These are phyloP conservation scores for Cercophora samala DNA, from an alignment of 495 filamentous ascomycete species.

Conservation along the genomic window DNA sequence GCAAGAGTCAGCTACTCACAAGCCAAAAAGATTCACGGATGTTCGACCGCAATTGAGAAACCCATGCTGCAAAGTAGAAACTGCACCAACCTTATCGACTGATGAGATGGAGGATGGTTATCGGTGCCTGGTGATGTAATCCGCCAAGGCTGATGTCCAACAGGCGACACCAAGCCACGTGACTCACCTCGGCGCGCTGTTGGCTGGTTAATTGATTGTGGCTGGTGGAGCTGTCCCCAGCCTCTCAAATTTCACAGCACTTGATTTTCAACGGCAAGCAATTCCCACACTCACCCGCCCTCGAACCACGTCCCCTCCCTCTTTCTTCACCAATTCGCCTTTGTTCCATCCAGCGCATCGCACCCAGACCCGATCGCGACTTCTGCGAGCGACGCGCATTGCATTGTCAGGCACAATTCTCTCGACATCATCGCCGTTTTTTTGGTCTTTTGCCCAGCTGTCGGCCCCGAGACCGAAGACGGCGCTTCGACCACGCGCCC, in stretches of 20 bases:
- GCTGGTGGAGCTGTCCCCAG: slow-evolving; percentile 32
- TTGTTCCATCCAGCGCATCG: slow-evolving; percentile 23
- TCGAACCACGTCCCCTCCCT: slow-evolving; percentile 17
- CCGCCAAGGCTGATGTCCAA: not conserved
- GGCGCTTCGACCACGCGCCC: not conserved
- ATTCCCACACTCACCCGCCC: slow-evolving; percentile 15
- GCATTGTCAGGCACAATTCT: slow-evolving; percentile 13
- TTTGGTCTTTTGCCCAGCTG: slow-evolving; percentile 18
- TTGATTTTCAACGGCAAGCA: slow-evolving; percentile 16
- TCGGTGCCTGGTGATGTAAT: slow-evolving; percentile 8
- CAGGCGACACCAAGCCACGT: slow-evolving; percentile 18
- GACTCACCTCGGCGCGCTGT: slow-evolving; percentile 8
- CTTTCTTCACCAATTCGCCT: slow-evolving; percentile 16
- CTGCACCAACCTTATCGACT: too few species aligned
- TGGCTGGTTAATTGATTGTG: slow-evolving; percentile 14
- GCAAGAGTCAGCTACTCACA: too few species aligned
- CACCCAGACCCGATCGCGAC: slow-evolving; percentile 12
- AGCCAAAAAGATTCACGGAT: too few species aligned
- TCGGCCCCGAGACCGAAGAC: slow-evolving; percentile 1
- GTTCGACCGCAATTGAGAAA: too few species aligned
- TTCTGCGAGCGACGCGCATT: slow-evolving; percentile 16
- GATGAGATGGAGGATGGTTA: not conserved
- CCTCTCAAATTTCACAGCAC: slow-evolving; percentile 34
- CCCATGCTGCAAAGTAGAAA: too few species aligned
- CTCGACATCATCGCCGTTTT: slow-evolving; percentile 14